Base-by-base conservation (phyloP, 805 yeast genomes). In the Tetrapisispora iriomotensis region DNA sequence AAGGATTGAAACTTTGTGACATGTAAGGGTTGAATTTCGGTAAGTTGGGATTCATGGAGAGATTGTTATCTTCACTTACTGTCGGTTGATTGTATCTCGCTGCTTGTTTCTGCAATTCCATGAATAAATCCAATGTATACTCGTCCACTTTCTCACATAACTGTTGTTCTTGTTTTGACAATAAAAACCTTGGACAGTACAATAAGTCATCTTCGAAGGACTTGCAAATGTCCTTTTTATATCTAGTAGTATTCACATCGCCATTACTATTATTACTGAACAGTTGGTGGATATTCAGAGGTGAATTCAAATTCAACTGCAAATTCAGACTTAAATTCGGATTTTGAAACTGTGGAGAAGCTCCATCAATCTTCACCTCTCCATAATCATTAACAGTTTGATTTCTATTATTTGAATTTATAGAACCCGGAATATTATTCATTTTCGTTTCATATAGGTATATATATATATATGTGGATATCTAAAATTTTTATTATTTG, bases 1-100 rank as follows among this genome's bases (percentile, higher is more conserved):
- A n/a, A 32, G 85, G 84, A 25, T 77, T 72, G 50, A 78, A 78
- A 19, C 77, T 70, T 33, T 73, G 62, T 1, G 83, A 77, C 3
- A 82, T 77, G 53, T 78, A 77, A 5, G 85, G 84, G 54, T 79
- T 78, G 61, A 77, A 79, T 55, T 71, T 48, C 15, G 46, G 38
- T 24, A 20, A 17, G 29, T 23, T 25, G n/a, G n/a, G n/a, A n/a
- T n/a, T n/a, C n/a, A n/a, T n/a, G n/a, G n/a, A n/a, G n/a, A n/a
- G n/a, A n/a, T n/a, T n/a, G n/a, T n/a, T n/a, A n/a, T n/a, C n/a
- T n/a, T n/a, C n/a, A n/a, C n/a, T n/a, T n/a, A 26, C 29, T 19
- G 28, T 18, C 22, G 14, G 22, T 18, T 9, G 35, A 23, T 4
- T 19, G 25, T n/a, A 28, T 15, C 12, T 14, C 12, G 27, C 14